Conservation (phyloP, 179 eudicot species). For the Gypsophila paniculata region DNA sequence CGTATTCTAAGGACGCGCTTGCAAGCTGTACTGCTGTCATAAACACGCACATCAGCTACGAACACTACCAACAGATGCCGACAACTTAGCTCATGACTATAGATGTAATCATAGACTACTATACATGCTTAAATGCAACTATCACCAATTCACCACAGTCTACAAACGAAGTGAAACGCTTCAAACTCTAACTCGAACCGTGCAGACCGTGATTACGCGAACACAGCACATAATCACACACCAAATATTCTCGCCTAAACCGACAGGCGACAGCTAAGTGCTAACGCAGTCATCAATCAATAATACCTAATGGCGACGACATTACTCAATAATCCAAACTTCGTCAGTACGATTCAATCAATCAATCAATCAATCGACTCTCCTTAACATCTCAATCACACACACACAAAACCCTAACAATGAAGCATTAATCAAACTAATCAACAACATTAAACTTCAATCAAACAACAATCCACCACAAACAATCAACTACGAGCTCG, state of each 20-base stretch:
- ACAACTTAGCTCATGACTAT: background rate
- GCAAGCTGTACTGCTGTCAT: too few relatives aligned
- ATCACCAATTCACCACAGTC: background rate
- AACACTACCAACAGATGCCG: background rate
- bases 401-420: background rate
- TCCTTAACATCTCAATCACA: too few relatives aligned
- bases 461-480: background rate
- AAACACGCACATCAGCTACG: too few relatives aligned
- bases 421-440: background rate
- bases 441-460: background rate
- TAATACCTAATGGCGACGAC: too few relatives aligned
- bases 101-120: background rate
- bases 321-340: too few relatives aligned
- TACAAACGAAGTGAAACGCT: background rate
- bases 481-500: background rate
- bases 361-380: too few relatives aligned
- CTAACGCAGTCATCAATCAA: background rate
- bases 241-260: background rate
- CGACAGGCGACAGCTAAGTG: too few relatives aligned
- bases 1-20: too few relatives aligned
- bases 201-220: background rate
- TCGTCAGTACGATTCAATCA: too few relatives aligned
- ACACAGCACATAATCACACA: background rate
- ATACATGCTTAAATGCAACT: background rate
- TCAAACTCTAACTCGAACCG: background rate